Conservation (phyloP, 106 monocot genomes). For the Alisma plantagoaquatica region DNA sequence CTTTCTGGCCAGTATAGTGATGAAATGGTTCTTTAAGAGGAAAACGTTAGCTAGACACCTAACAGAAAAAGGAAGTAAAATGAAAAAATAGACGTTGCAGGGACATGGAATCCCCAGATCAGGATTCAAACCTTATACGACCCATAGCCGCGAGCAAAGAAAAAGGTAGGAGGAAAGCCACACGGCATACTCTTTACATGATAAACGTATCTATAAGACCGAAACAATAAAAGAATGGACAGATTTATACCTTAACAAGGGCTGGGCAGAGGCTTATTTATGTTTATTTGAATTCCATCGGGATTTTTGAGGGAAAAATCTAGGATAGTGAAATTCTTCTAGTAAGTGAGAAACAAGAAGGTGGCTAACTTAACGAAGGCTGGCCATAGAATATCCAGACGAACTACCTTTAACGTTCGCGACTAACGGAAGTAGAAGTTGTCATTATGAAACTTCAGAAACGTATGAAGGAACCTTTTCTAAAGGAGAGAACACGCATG, state of each 20-base stretch:
- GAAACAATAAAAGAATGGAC: background rate
- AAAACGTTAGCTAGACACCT: no score
- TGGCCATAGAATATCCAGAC: background rate
- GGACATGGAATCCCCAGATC: background rate
- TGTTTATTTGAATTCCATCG: conserved; percentile 8
- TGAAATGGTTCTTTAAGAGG: background rate
- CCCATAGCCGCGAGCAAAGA: conserved; percentile 1
- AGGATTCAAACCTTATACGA: background rate
- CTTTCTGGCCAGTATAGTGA: background rate
- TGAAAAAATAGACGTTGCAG: background rate
- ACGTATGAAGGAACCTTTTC: background rate
- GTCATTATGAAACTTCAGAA: no score
- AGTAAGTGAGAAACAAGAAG: background rate
- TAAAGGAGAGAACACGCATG: background rate
- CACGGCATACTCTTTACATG: conserved; percentile 9
- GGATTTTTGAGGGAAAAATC: no score
- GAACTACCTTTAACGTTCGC: no score
- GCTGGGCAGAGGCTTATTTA: background rate
- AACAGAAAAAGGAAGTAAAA: background rate
- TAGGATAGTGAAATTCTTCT: no score
- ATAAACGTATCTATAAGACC: background rate
- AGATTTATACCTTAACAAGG: background rate
- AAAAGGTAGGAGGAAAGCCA: background rate
- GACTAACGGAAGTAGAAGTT: no score
- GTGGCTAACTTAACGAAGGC: background rate